These are phyloP conservation scores for Lagerstroemia fauriei DNA, from an alignment of 441 rosid species.

Conservation along the genomic window DNA sequence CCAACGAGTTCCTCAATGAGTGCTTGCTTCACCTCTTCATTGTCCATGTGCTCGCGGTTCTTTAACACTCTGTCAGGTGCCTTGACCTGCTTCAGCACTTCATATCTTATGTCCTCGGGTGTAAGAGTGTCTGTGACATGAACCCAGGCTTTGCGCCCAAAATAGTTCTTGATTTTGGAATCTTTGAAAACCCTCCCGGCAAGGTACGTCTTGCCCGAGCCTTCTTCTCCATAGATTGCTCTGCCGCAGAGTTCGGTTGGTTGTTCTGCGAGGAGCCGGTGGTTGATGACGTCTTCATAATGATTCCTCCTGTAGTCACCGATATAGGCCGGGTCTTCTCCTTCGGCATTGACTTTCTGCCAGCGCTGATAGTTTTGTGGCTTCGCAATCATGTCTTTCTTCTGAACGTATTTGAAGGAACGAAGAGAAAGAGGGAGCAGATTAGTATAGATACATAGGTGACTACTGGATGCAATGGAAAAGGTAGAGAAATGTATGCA, in stretches of 20 bases:
- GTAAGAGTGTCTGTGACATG: background rate
- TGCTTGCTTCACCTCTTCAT: background rate
- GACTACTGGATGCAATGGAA: too few relatives aligned
- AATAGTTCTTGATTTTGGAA: background rate
- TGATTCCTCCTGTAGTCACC: too few relatives aligned
- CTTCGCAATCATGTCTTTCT: too few relatives aligned
- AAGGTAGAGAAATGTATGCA: too few relatives aligned
- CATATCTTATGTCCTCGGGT: background rate
- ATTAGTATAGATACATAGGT: too few relatives aligned
- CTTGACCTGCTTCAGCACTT: background rate
- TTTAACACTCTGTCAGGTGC: background rate
- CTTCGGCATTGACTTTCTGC: too few relatives aligned
- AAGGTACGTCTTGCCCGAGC: background rate
- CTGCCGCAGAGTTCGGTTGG: background rate
- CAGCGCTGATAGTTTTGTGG: too few relatives aligned
- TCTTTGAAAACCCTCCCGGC: background rate
- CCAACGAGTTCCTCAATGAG: background rate
- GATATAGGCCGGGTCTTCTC: too few relatives aligned
- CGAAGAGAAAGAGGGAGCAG: too few relatives aligned
- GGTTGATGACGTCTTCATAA: too few relatives aligned
- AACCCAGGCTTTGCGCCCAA: background rate
- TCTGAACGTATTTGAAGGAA: too few relatives aligned
- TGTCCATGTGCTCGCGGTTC: background rate
- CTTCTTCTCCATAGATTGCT: background rate
- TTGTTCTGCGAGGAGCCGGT: too few relatives aligned